phyloP scores from a whole-genome alignment of 1,284 basidiomycete species.

The Lignosus rhinocerotis region DNA sequence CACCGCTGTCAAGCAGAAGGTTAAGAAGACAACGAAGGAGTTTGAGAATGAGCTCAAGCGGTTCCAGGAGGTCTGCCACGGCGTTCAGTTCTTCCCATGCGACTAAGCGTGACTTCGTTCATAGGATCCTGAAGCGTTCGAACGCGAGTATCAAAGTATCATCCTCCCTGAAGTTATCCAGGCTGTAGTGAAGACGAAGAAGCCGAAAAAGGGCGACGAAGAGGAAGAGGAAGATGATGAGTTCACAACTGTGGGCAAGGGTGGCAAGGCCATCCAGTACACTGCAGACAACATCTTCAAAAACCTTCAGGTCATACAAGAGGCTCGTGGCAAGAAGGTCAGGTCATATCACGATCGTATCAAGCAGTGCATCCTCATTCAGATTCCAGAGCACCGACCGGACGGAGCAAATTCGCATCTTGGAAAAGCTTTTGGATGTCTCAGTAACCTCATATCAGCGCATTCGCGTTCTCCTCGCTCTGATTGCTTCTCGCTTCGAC shows the following conservation, averaged over 20 bases:
- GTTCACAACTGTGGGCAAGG: slow-evolving; percentile 92
- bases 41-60: slow-evolving; percentile 81
- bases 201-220: slow-evolving; percentile 39
- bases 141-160: slow-evolving; percentile 66
- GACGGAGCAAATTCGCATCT: slow-evolving; percentile 89
- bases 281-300: slow-evolving; percentile 93
- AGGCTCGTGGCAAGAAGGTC: slow-evolving; percentile 96
- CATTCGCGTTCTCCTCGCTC: slow-evolving; percentile 91
- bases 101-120: background rate
- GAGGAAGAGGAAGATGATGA: slow-evolving; percentile 47
- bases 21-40: slow-evolving; percentile 91
- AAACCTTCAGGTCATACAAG: slow-evolving; percentile 88
- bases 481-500: slow-evolving; percentile 96
- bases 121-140: slow-evolving; percentile 89
- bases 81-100: background rate
- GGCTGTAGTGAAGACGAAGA: slow-evolving; percentile 44
- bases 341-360: slow-evolving; percentile 11
- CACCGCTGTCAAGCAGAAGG: slow-evolving; percentile 96
- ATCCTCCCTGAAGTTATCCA: slow-evolving; percentile 51
- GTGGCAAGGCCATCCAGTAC: slow-evolving; percentile 83
- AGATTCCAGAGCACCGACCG: slow-evolving; percentile 87
- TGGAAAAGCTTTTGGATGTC: slow-evolving; percentile 87
- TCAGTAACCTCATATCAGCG: slow-evolving; percentile 89
- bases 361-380: background rate
- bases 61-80: slow-evolving; percentile 72